Conservation (phyloP, 768 basidiomycete species). For the Mycena crocata region DNA sequence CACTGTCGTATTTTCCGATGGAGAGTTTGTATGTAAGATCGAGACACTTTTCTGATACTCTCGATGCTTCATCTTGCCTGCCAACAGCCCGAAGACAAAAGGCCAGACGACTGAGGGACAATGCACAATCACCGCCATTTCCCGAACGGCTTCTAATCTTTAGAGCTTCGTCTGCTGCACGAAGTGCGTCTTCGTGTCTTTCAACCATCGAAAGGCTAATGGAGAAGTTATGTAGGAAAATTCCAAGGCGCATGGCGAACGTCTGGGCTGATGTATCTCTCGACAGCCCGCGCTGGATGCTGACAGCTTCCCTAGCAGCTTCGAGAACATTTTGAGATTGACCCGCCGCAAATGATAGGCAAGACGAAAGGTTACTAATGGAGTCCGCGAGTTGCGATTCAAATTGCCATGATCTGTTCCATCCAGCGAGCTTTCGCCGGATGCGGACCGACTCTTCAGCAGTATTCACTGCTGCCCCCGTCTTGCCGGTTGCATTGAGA, state of each 20-base stretch:
- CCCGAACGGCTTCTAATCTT: constrained; percentile 1
- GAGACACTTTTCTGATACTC: constrained; percentile 17
- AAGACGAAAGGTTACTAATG: constrained; percentile 23
- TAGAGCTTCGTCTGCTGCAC: constrained; percentile 24
- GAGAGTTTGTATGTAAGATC: constrained; percentile 5
- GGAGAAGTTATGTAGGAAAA: constrained; percentile 31
- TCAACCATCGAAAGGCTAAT: constrained; percentile 16
- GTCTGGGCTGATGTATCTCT: neutral
- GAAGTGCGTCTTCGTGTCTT: constrained; percentile 26
- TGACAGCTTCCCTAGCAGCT: constrained; percentile 23
- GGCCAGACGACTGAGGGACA: constrained; percentile 27
- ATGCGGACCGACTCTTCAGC: constrained; percentile 29
- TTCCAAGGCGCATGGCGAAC: constrained; percentile 18
- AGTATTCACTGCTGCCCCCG: constrained; percentile 4
- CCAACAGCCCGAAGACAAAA: constrained; percentile 15
- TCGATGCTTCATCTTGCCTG: constrained; percentile 2
- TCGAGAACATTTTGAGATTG: constrained; percentile 13
- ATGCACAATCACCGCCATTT: constrained; percentile 10
- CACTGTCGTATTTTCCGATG: neutral
- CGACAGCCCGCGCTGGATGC: constrained; percentile 27
- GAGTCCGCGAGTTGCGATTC: constrained; percentile 23
- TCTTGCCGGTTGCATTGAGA: constrained; percentile 7
- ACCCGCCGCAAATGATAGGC: constrained; percentile 4
- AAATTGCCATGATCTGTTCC: constrained; percentile 1
- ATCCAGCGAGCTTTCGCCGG: constrained; percentile 12